phyloP scores from a whole-genome alignment of 208 protist genomes.

The Acanthamoeba healyi region DNA sequence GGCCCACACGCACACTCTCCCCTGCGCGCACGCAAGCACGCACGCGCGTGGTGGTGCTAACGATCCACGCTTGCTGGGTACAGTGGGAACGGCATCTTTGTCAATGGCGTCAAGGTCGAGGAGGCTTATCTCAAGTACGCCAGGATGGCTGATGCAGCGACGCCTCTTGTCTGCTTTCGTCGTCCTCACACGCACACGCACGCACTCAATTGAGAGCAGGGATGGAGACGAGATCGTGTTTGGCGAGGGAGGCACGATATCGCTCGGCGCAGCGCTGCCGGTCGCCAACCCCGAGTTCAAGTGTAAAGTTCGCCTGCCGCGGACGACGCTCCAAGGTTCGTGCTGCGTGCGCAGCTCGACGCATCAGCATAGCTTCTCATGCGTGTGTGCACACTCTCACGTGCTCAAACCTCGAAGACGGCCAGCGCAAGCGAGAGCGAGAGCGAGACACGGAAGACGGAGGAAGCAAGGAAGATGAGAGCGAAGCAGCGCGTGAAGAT shows the following conservation, averaged over 20 bases:
- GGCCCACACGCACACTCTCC: too few relatives aligned
- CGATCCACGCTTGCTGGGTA: not conserved
- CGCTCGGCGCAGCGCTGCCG: not conserved
- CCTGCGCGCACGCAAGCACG: not conserved
- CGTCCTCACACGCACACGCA: not conserved
- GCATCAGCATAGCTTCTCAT: too few relatives aligned
- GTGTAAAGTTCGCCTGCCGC: not conserved
- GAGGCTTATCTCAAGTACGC: slow-evolving; percentile 14
- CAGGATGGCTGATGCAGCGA: too few relatives aligned
- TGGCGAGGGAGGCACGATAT: slow-evolving; percentile 9
- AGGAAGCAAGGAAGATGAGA: too few relatives aligned
- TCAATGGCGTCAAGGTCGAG: slow-evolving; percentile 13
- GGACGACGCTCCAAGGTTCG: not conserved
- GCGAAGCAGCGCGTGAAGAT: too few relatives aligned
- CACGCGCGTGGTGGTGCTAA: too few relatives aligned
- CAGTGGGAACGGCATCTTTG: slow-evolving; percentile 65
- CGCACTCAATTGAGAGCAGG: too few relatives aligned
- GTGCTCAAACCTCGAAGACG: not conserved
- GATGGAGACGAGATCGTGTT: slow-evolving; percentile 65
- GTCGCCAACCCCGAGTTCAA: slow-evolving; percentile 16
- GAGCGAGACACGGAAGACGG: not conserved
- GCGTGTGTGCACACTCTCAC: not conserved
- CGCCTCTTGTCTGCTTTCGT: too few relatives aligned
- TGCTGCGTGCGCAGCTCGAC: too few relatives aligned
- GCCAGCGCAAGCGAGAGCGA: not conserved